A percentile compares a stretch with the other conserved stretches of the same genome.
These are phyloP conservation scores for Epichloe baconii DNA, from an alignment of 2,329 filamentous ascomycete genomes.

Conservation along the genomic window DNA sequence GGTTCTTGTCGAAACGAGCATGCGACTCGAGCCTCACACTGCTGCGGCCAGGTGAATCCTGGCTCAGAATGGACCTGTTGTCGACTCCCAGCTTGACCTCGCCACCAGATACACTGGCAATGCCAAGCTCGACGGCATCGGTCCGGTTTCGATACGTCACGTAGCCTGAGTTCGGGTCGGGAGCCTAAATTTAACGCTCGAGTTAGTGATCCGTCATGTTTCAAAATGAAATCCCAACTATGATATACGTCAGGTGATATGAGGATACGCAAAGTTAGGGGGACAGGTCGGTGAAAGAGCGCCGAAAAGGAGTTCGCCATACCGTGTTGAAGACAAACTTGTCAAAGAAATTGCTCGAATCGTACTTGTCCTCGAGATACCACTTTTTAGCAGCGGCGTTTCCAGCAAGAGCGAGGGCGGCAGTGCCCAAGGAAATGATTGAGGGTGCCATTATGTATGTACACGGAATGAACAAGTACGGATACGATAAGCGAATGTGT, in stretches of 20 bases:
- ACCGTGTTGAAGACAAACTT: slow-evolving; percentile 32
- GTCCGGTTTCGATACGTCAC: slow-evolving; percentile 37
- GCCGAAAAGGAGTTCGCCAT: slow-evolving; percentile 3
- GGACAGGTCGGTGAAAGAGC: too few relatives aligned
- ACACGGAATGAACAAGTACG: background rate
- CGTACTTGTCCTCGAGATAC: slow-evolving; percentile 28
- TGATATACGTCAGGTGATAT: background rate
- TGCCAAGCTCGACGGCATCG: slow-evolving; percentile 15
- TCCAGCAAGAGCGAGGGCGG: slow-evolving; percentile 23
- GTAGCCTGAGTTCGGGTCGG: slow-evolving; percentile 45
- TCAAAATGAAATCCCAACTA: background rate
- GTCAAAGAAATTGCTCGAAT: slow-evolving; percentile 31
- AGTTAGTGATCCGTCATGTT: background rate
- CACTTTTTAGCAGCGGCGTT: slow-evolving; percentile 19
- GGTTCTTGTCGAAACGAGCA: slow-evolving; percentile 47
- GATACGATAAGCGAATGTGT: slow-evolving; percentile 10
- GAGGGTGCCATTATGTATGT: slow-evolving; percentile 26
- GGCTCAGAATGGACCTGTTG: slow-evolving; percentile 11
- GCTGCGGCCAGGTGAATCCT: slow-evolving; percentile 24
- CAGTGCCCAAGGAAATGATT: slow-evolving; percentile 25
- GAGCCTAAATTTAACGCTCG: slow-evolving; percentile 4
- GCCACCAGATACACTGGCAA: too few relatives aligned
- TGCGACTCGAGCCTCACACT: slow-evolving; percentile 56
- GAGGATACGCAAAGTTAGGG: too few relatives aligned
- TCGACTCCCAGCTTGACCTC: slow-evolving; percentile 27